Percentiles rank a stretch among this genome's conserved stretches.
Evolutionary conservation across 2,329 filamentous ascomycete genomes (phyloP).

Genomic region (Calonectria pseudoreteaudii): DNA sequence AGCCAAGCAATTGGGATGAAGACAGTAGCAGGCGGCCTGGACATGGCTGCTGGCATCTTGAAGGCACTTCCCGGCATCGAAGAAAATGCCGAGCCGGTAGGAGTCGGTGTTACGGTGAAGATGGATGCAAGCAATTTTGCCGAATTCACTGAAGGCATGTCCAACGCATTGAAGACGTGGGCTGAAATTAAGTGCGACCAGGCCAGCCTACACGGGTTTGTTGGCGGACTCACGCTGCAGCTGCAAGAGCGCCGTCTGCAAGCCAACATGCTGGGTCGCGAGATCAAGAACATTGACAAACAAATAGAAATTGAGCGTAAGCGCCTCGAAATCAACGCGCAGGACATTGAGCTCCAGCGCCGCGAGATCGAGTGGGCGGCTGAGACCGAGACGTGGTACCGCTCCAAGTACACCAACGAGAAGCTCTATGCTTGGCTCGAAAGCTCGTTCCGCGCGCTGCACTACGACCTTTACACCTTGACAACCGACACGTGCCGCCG

Average conservation of each 20-base stretch:
- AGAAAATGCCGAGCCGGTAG: background rate
- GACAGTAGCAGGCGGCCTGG: background rate
- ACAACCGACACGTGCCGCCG: background rate
- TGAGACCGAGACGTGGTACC: slow-evolving; percentile 6
- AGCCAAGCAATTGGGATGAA: background rate
- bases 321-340: background rate
- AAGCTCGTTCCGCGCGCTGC: background rate
- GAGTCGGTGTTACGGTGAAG: background rate
- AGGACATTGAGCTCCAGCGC: background rate
- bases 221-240: background rate
- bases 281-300: slow-evolving; percentile 26
- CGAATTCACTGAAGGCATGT: background rate
- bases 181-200: background rate
- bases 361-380: background rate
- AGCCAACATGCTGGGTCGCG: slow-evolving; percentile 19
- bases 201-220: background rate
- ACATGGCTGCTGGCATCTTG: background rate
- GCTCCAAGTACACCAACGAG: slow-evolving; percentile 20
- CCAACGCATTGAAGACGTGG: background rate
- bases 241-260: slow-evolving; percentile 16
- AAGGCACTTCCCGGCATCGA: background rate
- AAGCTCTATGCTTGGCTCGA: slow-evolving; percentile 20
- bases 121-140: background rate
- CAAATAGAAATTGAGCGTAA: slow-evolving; percentile 16
- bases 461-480: slow-evolving; percentile 7